Base-by-base conservation (phyloP, 495 filamentous ascomycete species). In the Daldinia bambusicola region DNA sequence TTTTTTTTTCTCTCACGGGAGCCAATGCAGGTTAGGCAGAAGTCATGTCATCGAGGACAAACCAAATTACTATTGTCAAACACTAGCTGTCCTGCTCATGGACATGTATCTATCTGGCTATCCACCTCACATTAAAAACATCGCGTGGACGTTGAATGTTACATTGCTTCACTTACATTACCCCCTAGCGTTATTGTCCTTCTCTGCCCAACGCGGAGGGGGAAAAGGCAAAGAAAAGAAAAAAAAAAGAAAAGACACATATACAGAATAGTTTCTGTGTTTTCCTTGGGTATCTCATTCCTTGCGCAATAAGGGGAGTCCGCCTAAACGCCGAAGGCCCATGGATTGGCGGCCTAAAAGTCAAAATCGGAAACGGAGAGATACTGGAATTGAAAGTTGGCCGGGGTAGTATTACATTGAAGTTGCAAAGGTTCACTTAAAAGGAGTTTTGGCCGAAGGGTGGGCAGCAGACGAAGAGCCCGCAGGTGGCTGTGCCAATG, bases 381-480 rank as follows among this genome's bases (percentile, higher is more conserved):
- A 53, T 32, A 20, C 12, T 53, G 5, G 5, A 32, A 14, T 9
- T 20, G 12, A 53, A 53, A 16, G 8, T 10, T 1, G 20, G 18
- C 6, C 26, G 9, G 9, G 26, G 26, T 26, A 2, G 0, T 37
- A 37, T 38, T 34, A 1, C 31, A 16, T 13, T 12, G 10, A 4
- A 9, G 32, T 10, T 2, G 32, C 26, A n/a, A 60, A 20, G 38
- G 13, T 18, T 68, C 36, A 72, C 31, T 55, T 48, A 26, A 69
- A 69, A 18, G 70, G 70, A 20, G 60, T 63, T 32, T 69, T 72
- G 8, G 60, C 41, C n/a, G 37, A 43, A 12, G 56, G 45, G 10
- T 55, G 55, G 7, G 36, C 10, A 34, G 62, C 14, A 36, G 64
- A 16, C 6, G 41, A 37, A 1, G 68, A 40, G 0, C 41, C 16